A percentile compares a stretch with the other conserved stretches of the same genome.
Conservation (phyloP, 371 early-diverging fungal species). For the Catenaria anguillulae region DNA sequence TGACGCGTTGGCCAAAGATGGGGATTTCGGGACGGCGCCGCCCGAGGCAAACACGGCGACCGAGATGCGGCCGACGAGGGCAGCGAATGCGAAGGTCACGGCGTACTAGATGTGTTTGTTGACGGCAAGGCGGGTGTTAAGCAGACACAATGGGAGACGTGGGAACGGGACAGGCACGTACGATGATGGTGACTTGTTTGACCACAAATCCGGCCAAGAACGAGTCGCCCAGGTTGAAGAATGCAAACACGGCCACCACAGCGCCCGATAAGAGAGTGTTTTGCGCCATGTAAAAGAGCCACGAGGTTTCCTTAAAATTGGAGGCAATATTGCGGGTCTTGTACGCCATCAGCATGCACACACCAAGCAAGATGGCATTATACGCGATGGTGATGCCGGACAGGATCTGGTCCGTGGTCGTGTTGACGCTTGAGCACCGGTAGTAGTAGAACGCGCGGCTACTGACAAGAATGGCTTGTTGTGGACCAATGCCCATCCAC, state of each 20-base stretch:
- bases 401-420: neutral
- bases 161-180: too few species aligned
- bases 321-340: neutral
- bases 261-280: neutral
- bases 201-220: neutral
- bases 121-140: too few species aligned
- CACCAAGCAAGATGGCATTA: neutral
- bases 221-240: neutral
- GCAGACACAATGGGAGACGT: too few species aligned
- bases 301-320: neutral
- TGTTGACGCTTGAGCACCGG: neutral
- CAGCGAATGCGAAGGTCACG: neutral
- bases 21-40: too few species aligned
- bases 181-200: neutral
- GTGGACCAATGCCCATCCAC: neutral
- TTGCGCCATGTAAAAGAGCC: neutral
- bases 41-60: neutral
- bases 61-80: neutral
- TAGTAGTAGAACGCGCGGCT: neutral
- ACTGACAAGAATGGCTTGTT: neutral
- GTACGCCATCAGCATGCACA: neutral
- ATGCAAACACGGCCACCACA: neutral
- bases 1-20: too few species aligned
- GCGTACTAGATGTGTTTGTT: neutral
- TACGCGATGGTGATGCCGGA: neutral